Evolutionary conservation across 2,329 filamentous ascomycete genomes (phyloP).

Genomic region (Aureobasidium zeae): DNA sequence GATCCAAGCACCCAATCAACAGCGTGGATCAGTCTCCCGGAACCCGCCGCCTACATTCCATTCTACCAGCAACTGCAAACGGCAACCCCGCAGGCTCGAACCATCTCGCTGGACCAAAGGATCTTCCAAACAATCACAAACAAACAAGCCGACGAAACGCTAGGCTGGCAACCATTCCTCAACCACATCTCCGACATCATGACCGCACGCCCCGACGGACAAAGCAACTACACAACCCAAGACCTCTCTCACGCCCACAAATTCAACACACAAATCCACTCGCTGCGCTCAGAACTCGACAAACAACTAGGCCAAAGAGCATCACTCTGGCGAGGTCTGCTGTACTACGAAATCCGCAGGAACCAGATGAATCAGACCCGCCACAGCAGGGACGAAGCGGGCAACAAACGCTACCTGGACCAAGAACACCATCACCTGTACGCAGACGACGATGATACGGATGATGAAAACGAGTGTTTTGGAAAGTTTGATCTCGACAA

Average conservation of each 20-base stretch:
- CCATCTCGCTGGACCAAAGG: neutral
- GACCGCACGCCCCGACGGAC: neutral
- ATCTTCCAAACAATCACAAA: neutral
- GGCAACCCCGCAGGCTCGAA: neutral
- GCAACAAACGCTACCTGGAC: too few species aligned
- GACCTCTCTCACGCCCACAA: neutral
- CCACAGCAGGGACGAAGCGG: too few species aligned
- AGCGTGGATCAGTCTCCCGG: neutral
- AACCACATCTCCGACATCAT: neutral
- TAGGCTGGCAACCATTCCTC: neutral
- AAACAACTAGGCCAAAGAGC: neutral
- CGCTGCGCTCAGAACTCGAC: neutral
- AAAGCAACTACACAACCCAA: neutral
- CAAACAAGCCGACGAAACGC: too few species aligned
- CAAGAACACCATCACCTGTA: too few species aligned
- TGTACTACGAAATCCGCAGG: neutral
- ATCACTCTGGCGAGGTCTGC: neutral
- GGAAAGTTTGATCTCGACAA: neutral
- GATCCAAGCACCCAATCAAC: neutral
- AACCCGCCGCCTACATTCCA: neutral
- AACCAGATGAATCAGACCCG: neutral
- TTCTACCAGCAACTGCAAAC: neutral
- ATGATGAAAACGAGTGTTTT: constrained; percentile 2
- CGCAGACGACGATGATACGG: neutral
- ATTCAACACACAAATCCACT: neutral